These are phyloP conservation scores for Glomus cerebriforme DNA, from an alignment of 192 early-diverging fungal genomes.

Conservation along the genomic window DNA sequence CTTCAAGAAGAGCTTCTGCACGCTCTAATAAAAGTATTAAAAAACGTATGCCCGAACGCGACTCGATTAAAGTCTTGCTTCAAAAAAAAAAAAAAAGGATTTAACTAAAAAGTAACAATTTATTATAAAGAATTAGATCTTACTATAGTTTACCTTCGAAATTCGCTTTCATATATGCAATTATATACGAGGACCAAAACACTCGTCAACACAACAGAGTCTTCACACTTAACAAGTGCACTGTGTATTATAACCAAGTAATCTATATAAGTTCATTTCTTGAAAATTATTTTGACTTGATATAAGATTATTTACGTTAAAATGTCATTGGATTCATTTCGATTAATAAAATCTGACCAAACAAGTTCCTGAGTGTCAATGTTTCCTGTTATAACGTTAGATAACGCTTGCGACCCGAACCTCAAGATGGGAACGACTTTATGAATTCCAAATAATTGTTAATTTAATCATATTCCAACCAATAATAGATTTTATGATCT, in stretches of 20 bases:
- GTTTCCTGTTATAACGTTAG: conserved; percentile 2
- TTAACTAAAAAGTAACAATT: no score
- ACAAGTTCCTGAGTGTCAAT: background rate
- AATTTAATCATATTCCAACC: background rate
- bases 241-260: background rate
- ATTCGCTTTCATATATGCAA: conserved; percentile 6
- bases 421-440: background rate
- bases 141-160: background rate
- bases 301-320: conserved; percentile 3
- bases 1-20: background rate
- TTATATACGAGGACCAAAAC: background rate
- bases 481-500: background rate
- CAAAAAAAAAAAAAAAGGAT: background rate
- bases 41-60: background rate
- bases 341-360: conserved; percentile 10
- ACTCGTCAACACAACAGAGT: background rate
- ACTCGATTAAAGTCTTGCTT: conserved; percentile 14
- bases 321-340: conserved; percentile 9
- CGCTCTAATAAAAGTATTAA: conserved; percentile 17
- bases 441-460: background rate
- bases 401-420: conserved; percentile 14
- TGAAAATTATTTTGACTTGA: background rate
- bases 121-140: background rate
- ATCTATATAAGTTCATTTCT: background rate
- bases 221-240: background rate